Percentiles rank a stretch among this genome's conserved stretches.
Conservation (phyloP, 2,329 filamentous ascomycete species). For the Colletotrichum siamense region DNA sequence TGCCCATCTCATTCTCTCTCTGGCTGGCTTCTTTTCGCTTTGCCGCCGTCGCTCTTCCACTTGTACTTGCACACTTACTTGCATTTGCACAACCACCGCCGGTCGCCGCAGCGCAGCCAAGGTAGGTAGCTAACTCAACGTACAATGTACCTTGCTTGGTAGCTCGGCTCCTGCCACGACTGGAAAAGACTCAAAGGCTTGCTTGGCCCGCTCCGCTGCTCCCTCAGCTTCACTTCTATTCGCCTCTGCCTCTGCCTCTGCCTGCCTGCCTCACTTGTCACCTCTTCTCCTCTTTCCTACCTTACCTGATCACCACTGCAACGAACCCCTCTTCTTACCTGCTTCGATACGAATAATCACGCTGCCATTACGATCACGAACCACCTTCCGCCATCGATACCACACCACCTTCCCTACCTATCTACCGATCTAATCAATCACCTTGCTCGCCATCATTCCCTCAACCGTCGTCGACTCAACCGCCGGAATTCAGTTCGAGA, state of each 20-base stretch:
- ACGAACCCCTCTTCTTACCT: not conserved
- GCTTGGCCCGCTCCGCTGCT: not conserved
- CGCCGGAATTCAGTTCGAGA: not conserved
- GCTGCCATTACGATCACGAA: not conserved
- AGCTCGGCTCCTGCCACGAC: conserved; percentile 5
- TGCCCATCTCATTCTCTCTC: not conserved
- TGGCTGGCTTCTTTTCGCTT: conserved; percentile 5
- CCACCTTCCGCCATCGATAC: not conserved
- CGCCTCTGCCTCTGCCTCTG: no score
- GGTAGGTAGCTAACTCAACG: not conserved
- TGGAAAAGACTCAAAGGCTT: conserved; percentile 15
- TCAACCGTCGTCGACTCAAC: not conserved
- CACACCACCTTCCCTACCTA: not conserved
- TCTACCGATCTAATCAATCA: not conserved
- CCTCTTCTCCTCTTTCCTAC: not conserved
- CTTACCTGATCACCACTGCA: not conserved
- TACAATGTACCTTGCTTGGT: not conserved
- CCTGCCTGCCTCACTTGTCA: not conserved
- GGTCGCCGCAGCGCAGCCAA: not conserved
- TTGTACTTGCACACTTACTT: not conserved
- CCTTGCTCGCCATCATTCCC: not conserved
- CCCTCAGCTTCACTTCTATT: not conserved
- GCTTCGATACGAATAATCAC: not conserved
- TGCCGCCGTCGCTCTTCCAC: conserved; percentile 1
- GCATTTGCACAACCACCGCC: not conserved